phyloP scores from a whole-genome alignment of 2,329 filamentous ascomycete species.

The Colletotrichum paranaense region DNA sequence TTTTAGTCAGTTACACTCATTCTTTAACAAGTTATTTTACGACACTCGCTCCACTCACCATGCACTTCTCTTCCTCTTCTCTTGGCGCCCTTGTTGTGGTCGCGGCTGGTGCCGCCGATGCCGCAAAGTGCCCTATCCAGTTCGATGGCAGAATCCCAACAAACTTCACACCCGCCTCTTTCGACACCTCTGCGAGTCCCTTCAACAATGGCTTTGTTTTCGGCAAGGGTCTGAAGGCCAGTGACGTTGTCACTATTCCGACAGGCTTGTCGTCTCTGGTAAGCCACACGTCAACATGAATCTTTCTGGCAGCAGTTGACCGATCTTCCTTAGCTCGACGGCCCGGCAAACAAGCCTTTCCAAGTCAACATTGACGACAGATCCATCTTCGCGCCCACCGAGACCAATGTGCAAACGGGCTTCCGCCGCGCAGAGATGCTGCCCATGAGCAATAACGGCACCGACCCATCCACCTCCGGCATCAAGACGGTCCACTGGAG shows the following conservation, averaged over 20 bases:
- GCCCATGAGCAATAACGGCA: constrained; percentile 59
- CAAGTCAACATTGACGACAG: constrained; percentile 67
- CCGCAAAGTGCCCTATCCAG: constrained; percentile 47
- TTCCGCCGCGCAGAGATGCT: constrained; percentile 71
- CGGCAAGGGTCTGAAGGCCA: constrained; percentile 63
- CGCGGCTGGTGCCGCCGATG: constrained; percentile 5
- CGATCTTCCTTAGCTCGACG: constrained; percentile 51
- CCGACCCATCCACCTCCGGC: constrained; percentile 62
- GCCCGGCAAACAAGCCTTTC: constrained; percentile 53
- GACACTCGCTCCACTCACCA: background rate
- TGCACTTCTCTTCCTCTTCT: background rate
- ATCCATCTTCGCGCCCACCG: constrained; percentile 66
- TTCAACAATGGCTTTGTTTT: constrained; percentile 65
- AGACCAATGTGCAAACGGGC: constrained; percentile 62
- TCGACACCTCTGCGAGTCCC: constrained; percentile 53
- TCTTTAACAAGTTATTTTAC: background rate
- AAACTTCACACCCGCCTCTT: constrained; percentile 49
- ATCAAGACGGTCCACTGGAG: constrained; percentile 73
- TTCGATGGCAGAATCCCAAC: constrained; percentile 60
- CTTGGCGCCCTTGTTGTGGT: background rate
- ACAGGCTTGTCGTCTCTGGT: background rate
- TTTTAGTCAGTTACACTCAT: background rate
- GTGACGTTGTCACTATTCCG: constrained; percentile 61
- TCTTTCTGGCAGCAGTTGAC: background rate
- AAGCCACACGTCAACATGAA: constrained; percentile 41